Percentiles rank a stretch among this genome's conserved stretches.
These are phyloP conservation scores for Coprinellus micaceus DNA, from an alignment of 768 basidiomycete genomes.

Conservation along the genomic window DNA sequence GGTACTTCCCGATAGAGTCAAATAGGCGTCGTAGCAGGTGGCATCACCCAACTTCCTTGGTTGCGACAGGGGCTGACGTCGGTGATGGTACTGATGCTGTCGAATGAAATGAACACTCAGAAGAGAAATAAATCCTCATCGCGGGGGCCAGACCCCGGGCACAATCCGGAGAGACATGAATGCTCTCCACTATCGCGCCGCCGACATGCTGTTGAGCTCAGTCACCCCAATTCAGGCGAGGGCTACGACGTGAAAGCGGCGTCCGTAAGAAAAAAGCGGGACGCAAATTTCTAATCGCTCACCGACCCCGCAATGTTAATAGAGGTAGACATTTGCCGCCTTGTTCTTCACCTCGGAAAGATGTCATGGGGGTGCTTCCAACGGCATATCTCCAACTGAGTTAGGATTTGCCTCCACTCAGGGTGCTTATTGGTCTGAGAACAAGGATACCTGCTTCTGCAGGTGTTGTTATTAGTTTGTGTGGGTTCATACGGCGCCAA, in stretches of 20 bases:
- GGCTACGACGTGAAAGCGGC: too few species aligned
- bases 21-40: not conserved
- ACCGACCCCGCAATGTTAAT: slow-evolving; percentile 5
- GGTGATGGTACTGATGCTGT: not conserved
- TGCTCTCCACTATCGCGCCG: too few species aligned
- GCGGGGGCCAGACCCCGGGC: too few species aligned
- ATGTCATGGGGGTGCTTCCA: not conserved
- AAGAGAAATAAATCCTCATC: too few species aligned
- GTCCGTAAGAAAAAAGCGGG: not conserved
- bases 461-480: too few species aligned
- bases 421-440: not conserved
- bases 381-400: not conserved
- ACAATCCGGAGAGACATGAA: too few species aligned
- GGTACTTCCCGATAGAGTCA: slow-evolving; percentile 1
- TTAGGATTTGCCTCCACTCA: not conserved
- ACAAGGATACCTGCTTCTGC: not conserved
- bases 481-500: too few species aligned
- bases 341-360: slow-evolving; percentile 6
- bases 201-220: not conserved
- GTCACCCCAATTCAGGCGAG: too few species aligned
- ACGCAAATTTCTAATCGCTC: not conserved
- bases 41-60: not conserved
- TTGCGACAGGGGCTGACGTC: not conserved
- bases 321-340: slow-evolving; percentile 2
- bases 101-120: not conserved